Evolutionary conservation across 176 grass and related monocot genomes (phyloP).

Genomic region (Raddia guianensis): DNA sequence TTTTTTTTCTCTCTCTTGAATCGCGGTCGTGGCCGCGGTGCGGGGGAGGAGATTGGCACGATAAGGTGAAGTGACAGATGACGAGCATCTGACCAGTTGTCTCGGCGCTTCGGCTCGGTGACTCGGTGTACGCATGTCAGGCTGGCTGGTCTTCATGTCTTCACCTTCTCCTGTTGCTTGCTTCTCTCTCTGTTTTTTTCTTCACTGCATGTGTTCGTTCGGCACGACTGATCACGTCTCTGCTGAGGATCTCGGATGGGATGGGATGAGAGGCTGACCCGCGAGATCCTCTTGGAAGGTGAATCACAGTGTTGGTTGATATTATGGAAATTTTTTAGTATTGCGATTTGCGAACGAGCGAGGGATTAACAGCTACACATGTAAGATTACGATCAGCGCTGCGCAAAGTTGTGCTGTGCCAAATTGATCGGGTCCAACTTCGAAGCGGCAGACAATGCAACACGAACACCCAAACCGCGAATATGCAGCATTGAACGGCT

Average conservation of each 20-base stretch:
- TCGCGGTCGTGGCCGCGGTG: background rate
- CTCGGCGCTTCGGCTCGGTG: conserved; percentile 35
- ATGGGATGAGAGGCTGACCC: background rate
- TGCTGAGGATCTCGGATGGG: background rate
- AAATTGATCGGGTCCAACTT: no score
- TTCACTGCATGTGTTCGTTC: conserved; percentile 1
- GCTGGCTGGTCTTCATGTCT: conserved; percentile 7
- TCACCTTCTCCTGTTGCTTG: background rate
- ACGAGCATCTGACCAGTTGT: conserved; percentile 21
- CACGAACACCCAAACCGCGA: background rate
- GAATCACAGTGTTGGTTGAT: background rate
- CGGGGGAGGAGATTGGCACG: conserved; percentile 1
- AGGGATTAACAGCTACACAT: no score
- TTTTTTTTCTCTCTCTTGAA: background rate
- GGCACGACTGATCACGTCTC: background rate
- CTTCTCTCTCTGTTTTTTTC: background rate
- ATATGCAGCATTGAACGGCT: background rate
- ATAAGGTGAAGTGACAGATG: background rate
- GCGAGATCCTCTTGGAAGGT: background rate
- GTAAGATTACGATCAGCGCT: background rate
- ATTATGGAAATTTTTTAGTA: no score
- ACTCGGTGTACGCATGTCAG: conserved; percentile 25
- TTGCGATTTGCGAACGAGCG: no score
- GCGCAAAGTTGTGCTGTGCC: no score
- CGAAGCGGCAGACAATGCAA: background rate